Base-by-base conservation (phyloP, 108 stramenopile genomes). In the Conticribra weissflogii region DNA sequence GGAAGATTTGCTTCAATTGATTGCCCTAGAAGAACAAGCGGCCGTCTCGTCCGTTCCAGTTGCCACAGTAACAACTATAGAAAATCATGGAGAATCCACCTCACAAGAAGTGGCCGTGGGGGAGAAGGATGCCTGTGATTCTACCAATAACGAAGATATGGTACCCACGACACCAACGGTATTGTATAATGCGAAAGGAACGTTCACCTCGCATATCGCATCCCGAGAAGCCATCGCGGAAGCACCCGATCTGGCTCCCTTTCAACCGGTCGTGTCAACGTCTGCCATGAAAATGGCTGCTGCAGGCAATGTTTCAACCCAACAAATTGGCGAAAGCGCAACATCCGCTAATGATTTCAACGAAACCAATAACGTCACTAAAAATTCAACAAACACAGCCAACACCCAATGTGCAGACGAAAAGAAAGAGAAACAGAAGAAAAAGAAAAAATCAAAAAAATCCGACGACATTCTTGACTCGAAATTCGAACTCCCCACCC, bases 1-100 rank as follows among this genome's bases (percentile, higher is more conserved):
- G 59, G 68, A 81, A 16, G 93, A 94, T 74, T 71, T 94, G 63
- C 76, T 86, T 28, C 88, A 94, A 34, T 71, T 94, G 16, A 70
- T 94, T 32, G 78, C 81, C 2, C 49, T 94, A 57, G 78, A 78
- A 22, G 73, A 68, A 60, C 49, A 63, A 28, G 53, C n/a, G n/a
- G n/a, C n/a, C n/a, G n/a, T n/a, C n/a, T n/a, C n/a, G n/a, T n/a
- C n/a, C n/a, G n/a, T n/a, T n/a, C n/a, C n/a, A n/a, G n/a, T n/a
- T n/a, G n/a, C n/a, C n/a, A n/a, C n/a, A n/a, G n/a, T n/a, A n/a
- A n/a, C n/a, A n/a, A n/a, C n/a, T n/a, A n/a, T n/a, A n/a, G n/a
- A n/a, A n/a, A n/a, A n/a, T n/a, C n/a, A n/a, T n/a, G n/a, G n/a
- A n/a, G n/a, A n/a, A n/a, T n/a, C n/a, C n/a, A n/a, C n/a, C n/a